Base-by-base conservation (phyloP, 352 stramenopile species). In the Phytophthora crassamura region DNA sequence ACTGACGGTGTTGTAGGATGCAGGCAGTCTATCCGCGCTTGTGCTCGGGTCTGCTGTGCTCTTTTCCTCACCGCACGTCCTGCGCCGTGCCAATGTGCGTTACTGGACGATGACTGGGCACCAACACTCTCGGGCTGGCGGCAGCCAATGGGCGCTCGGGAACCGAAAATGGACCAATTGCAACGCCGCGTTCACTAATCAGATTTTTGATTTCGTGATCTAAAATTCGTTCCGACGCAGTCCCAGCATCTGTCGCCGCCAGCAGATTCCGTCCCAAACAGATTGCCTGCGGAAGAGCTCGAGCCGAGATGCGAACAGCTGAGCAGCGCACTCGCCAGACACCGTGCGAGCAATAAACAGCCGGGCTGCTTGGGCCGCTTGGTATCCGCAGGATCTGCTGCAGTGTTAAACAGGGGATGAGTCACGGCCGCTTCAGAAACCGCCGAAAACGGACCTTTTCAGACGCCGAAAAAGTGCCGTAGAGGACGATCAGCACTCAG, bases 181-280 rank as follows among this genome's bases (percentile, higher is more conserved):
- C 36, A 50, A 10, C 2, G 10, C 4, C 41, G 43, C 56, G 56
- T 49, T 64, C 47, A 32, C 36, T 64, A 64, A 64, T 58, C 57
- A 64, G 46, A 51, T 16, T 7, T n/a, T n/a, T 11, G 36, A 46
- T 57, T 64, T 57, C 46, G 57, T 64, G 57, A 64, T 64, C 46
- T 2, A 22, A 42, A 55, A 48, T 62, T 61, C 18, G 20, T 28
- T 39, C 42, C 5, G n/a, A 4, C 16, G 40, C 30, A 8, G 20
- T 25, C 40, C n/a, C n/a, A n/a, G 35, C 53, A 46, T 61, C n/a
- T 55, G 32, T 10, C 15, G 28, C 30, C n/a, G 10, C 11, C 33
- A 56, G 38, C 7, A 36, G 51, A 48, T 33, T 59, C 18, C 58
- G 46, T 64, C 46, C 46, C 38, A 51, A 57, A 36, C 56, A 64